Conservation (phyloP, 2,329 filamentous ascomycete genomes). For the Talaromyces verruculosus region DNA sequence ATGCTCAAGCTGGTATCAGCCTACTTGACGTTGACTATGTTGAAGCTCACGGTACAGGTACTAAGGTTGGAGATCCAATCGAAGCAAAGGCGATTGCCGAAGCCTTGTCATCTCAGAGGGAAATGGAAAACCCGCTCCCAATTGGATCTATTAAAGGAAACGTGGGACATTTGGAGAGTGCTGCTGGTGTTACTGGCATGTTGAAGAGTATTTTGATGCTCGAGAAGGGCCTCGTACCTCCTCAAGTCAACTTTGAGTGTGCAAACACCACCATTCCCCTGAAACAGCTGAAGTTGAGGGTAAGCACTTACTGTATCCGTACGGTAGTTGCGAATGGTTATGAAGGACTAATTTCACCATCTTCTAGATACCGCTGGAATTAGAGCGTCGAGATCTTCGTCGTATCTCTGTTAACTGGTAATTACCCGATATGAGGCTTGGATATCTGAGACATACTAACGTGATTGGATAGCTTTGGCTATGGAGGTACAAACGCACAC, state of each 20-base stretch:
- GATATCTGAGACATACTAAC: background rate
- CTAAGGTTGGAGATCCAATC: slow-evolving; percentile 10
- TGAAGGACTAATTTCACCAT: background rate
- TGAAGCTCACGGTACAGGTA: slow-evolving; percentile 19
- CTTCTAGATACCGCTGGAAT: background rate
- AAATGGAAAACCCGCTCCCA: slow-evolving; percentile 8
- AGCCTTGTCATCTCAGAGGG: slow-evolving; percentile 3
- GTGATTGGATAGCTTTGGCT: slow-evolving; percentile 40
- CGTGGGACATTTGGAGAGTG: slow-evolving; percentile 31
- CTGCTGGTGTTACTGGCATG: slow-evolving; percentile 26
- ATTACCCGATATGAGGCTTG: background rate
- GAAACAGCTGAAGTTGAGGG: background rate
- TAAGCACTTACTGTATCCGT: background rate
- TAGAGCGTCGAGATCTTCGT: background rate
- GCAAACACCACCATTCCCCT: background rate
- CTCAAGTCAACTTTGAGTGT: slow-evolving; percentile 24
- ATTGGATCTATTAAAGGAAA: slow-evolving; percentile 33
- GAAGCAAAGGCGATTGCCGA: slow-evolving; percentile 46
- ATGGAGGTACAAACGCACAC: slow-evolving; percentile 41
- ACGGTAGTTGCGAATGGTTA: background rate
- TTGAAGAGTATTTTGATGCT: slow-evolving; percentile 25
- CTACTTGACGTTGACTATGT: slow-evolving; percentile 21
- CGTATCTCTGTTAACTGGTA: background rate
- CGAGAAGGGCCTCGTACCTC: slow-evolving; percentile 28
- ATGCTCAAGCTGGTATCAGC: slow-evolving; percentile 1